Evolutionary conservation across 2,329 filamentous ascomycete species (phyloP), one percentile per base, ranked within the genome.

Genomic region (Huntiella decipiens): DNA sequence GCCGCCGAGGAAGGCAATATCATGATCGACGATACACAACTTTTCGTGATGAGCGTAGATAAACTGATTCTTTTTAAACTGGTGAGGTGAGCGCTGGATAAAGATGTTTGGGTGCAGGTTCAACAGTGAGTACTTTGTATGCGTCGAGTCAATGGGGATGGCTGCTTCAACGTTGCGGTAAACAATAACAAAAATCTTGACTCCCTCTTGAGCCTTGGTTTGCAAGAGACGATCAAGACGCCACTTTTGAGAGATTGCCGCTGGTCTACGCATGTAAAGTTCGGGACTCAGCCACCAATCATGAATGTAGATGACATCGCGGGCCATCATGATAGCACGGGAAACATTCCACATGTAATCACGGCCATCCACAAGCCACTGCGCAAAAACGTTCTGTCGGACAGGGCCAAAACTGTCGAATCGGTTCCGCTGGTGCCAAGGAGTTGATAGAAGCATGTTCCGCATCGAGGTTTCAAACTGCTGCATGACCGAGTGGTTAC

Each of bases 281-380:
- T 98, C 88, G 1, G 91, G 91, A 54, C 84, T 95, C 36, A 98
- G 65, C 91, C 91, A 98, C 91, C 91, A 98, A 61, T 96, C 91
- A 59, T 98, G 91, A 51, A 98, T 96, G 61, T 96, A 96, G 54
- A 98, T 88, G 51, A 96, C 88, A 63, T 96, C 91, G 56, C 84
- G 84, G 6, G 91, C 91, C 77, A 95, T 94, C 58, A 85, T 91
- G 56, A 98, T 92, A 10, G 91, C 91, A 52, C 88, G 76, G 8
- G 88, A 96, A 5, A 96, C 86, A 59, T 95, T 93, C 91, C 91
- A 98, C 88, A 96, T 96, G 66, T 96, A 92, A 59, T 98, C 91
- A 53, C 91, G 77, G 12, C 84, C 91, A 61, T 98, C 91, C 0
- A 98, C 88, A 6, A 98, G 73, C 87, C 88, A 96, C 57, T 95